phyloP scores from a whole-genome alignment of 2,329 filamentous ascomycete genomes.

The Trichophyton benhamiae region DNA sequence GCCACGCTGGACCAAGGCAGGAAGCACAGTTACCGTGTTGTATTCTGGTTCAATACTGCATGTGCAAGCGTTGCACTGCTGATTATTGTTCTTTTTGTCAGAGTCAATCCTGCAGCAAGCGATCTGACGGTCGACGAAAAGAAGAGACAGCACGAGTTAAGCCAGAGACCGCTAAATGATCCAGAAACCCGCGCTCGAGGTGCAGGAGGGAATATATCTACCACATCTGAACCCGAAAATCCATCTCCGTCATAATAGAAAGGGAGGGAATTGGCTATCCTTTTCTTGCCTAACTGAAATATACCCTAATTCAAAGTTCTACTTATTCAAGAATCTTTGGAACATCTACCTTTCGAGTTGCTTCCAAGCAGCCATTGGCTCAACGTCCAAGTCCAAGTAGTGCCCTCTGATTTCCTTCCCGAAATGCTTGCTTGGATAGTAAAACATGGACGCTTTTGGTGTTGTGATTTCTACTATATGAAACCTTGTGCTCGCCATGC shows the following conservation, averaged over 20 bases:
- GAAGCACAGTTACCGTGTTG: constrained; percentile 48
- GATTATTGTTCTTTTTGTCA: constrained; percentile 43
- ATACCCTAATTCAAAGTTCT: not conserved
- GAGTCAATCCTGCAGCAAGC: constrained; percentile 44
- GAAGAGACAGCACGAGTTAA: constrained; percentile 7
- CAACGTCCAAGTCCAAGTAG: too few relatives aligned
- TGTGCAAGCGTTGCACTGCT: constrained; percentile 41
- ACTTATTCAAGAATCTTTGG: not conserved
- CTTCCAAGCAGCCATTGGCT: too few relatives aligned
- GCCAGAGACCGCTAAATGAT: not conserved
- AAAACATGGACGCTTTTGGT: too few relatives aligned
- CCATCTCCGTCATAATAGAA: not conserved
- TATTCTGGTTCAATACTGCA: constrained; percentile 52
- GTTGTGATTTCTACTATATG: not conserved
- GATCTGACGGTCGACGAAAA: constrained; percentile 48
- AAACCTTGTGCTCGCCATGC: not conserved
- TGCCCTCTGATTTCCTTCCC: too few relatives aligned
- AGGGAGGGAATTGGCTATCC: not conserved
- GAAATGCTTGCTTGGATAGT: too few relatives aligned
- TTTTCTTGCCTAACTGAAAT: not conserved
- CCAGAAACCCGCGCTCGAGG: not conserved
- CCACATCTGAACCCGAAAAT: not conserved
- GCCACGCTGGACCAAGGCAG: constrained; percentile 36
- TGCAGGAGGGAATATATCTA: not conserved
- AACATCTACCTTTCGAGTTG: not conserved